Conservation (phyloP, 2,329 filamentous ascomycete species). For the Aspergillus quadricinctus region DNA sequence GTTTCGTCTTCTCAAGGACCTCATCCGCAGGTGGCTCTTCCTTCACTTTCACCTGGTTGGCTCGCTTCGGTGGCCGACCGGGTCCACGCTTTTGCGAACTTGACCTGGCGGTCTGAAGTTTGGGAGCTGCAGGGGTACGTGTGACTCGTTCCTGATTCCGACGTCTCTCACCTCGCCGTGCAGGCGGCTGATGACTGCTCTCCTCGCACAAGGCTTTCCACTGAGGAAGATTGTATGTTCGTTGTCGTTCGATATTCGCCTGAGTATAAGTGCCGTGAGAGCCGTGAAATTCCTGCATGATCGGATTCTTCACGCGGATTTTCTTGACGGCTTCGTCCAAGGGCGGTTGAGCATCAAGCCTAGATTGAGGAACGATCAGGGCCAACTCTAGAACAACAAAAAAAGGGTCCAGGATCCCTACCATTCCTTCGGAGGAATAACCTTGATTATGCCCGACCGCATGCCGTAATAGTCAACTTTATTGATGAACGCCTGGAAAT, state of each 20-base stretch:
- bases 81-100: conserved; percentile 45
- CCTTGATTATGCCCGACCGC: conserved; percentile 95
- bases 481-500: conserved; percentile 87
- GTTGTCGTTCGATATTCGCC: conserved; percentile 92
- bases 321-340: conserved; percentile 85
- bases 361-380: conserved; percentile 24
- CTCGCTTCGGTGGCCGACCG: conserved; percentile 36
- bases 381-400: not conserved
- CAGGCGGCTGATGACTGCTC: conserved; percentile 92
- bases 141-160: conserved; percentile 47
- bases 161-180: conserved; percentile 65
- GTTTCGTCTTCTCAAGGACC: conserved; percentile 33
- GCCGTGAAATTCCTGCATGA: conserved; percentile 97
- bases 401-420: conserved; percentile 43
- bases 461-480: conserved; percentile 93
- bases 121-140: conserved; percentile 33
- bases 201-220: conserved; percentile 93
- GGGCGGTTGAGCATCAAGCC: conserved; percentile 66
- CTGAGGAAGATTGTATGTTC: conserved; percentile 93
- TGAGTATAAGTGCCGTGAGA: conserved; percentile 94
- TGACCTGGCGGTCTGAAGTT: conserved; percentile 32
- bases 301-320: conserved; percentile 91
- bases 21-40: conserved; percentile 36
- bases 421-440: conserved; percentile 93
- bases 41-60: conserved; percentile 36